Percentiles rank a stretch among this genome's conserved stretches.
Evolutionary conservation across 371 early-diverging fungal species (phyloP).

Genomic region (Mortierella sp.): DNA sequence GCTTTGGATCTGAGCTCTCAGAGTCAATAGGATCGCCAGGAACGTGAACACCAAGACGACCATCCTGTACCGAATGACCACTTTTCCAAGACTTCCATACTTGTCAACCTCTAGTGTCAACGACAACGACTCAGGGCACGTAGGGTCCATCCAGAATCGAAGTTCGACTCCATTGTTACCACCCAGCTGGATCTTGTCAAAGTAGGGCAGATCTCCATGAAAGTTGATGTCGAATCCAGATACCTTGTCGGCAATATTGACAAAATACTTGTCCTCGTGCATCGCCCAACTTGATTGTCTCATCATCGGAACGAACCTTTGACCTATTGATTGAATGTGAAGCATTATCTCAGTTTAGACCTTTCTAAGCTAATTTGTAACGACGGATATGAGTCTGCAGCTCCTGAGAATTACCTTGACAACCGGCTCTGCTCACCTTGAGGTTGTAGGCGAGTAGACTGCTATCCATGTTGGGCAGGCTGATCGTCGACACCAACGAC

Average conservation of each 20-base stretch:
- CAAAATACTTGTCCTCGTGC: conserved; percentile 81
- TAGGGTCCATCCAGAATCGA: conserved; percentile 79
- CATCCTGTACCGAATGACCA: conserved; percentile 80
- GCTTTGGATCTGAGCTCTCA: conserved; percentile 71
- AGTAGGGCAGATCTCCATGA: conserved; percentile 81
- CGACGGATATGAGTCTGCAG: too few relatives aligned
- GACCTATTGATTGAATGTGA: not conserved
- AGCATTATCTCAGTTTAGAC: not conserved
- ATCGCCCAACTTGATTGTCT: conserved; percentile 78
- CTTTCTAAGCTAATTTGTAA: not conserved
- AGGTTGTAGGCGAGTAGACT: conserved; percentile 71
- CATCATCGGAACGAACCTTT: conserved; percentile 48
- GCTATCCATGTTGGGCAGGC: conserved; percentile 69
- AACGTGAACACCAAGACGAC: conserved; percentile 76
- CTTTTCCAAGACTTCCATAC: conserved; percentile 81
- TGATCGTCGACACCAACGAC: conserved; percentile 62
- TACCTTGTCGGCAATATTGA: conserved; percentile 51
- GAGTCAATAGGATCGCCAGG: conserved; percentile 69
- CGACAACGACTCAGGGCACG: conserved; percentile 59
- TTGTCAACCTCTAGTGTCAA: conserved; percentile 72
- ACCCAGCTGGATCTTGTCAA: conserved; percentile 52
- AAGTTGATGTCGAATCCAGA: conserved; percentile 70
- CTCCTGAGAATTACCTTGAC: conserved; percentile 40
- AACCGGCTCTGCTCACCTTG: conserved; percentile 59
- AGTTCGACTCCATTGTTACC: conserved; percentile 68